These are phyloP conservation scores for Xylaria nigripes DNA, from an alignment of 495 filamentous ascomycete species.

Conservation along the genomic window DNA sequence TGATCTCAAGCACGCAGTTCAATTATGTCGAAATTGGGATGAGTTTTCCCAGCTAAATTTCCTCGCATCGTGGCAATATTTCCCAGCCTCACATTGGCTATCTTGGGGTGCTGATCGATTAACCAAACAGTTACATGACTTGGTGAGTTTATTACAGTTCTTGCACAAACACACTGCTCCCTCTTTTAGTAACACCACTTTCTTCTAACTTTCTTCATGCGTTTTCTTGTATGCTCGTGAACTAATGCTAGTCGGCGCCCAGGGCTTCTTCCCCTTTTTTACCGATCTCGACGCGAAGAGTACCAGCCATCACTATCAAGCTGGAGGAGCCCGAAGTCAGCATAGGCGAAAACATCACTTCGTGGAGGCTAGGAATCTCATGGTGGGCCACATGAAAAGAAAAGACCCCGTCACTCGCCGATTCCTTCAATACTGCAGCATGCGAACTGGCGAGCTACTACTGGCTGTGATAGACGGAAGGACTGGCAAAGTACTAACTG, in stretches of 20 bases:
- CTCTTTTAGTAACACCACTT: no score
- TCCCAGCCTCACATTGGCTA: slow-evolving; percentile 40
- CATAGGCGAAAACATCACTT: slow-evolving; percentile 31
- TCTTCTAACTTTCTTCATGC: neutral
- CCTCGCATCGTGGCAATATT: slow-evolving; percentile 42
- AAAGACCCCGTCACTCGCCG: slow-evolving; percentile 41
- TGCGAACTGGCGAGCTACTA: slow-evolving; percentile 35
- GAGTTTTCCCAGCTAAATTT: slow-evolving; percentile 46
- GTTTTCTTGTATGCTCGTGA: neutral
- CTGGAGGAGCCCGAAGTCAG: slow-evolving; percentile 22
- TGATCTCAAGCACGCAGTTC: slow-evolving; percentile 37
- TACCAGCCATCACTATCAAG: slow-evolving; percentile 23
- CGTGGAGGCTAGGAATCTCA: slow-evolving; percentile 39
- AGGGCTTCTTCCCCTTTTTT: slow-evolving; percentile 41
- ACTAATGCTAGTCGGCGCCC: slow-evolving; percentile 1
- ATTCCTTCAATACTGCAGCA: slow-evolving; percentile 42
- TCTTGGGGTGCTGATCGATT: slow-evolving; percentile 33
- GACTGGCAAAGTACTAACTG: slow-evolving; percentile 37
- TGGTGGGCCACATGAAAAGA: slow-evolving; percentile 44
- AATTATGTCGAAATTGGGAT: slow-evolving; percentile 47
- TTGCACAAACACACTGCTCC: neutral
- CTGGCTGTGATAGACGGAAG: slow-evolving; percentile 42
- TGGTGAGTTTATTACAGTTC: slow-evolving; percentile 21
- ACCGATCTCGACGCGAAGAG: slow-evolving; percentile 27
- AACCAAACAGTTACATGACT: slow-evolving; percentile 31